phyloP scores from a whole-genome alignment of 805 yeast genomes.

The Candida sithepensis region DNA sequence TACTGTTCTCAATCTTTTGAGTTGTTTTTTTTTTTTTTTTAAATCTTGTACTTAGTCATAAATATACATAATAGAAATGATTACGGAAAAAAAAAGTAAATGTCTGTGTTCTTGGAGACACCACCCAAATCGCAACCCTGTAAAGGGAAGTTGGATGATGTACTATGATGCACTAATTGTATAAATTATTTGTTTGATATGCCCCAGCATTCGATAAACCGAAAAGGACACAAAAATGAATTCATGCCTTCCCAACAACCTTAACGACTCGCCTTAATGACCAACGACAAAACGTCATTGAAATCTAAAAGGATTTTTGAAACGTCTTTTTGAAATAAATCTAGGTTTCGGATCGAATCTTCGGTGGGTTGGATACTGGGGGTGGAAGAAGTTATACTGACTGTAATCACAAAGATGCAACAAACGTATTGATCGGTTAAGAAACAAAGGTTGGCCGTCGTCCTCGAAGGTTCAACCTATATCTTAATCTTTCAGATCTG shows the following conservation, averaged over 20 bases:
- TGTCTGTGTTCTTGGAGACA: conserved; percentile 1
- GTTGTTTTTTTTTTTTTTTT: background rate
- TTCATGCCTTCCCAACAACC: background rate
- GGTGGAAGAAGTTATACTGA: background rate
- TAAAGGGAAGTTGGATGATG: background rate
- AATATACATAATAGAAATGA: background rate
- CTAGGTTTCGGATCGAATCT: background rate
- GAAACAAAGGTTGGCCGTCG: background rate
- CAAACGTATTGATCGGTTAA: too few species aligned
- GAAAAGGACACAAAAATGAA: background rate
- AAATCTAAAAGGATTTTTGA: background rate
- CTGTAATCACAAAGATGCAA: too few species aligned
- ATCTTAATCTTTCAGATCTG: too few species aligned
- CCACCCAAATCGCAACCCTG: background rate
- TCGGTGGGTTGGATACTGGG: background rate
- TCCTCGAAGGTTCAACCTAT: background rate
- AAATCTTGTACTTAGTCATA: background rate
- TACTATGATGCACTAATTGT: conserved; percentile 1
- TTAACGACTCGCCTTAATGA: background rate
- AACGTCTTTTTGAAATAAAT: background rate
- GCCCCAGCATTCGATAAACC: background rate
- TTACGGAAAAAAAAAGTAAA: background rate
- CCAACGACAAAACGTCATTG: background rate
- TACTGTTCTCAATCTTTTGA: too few species aligned
- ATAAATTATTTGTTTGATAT: conserved; percentile 1